A percentile compares a stretch with the other conserved stretches of the same genome.
Conservation (phyloP, 2,329 filamentous ascomycete species). For the Blastomyces gilchristii region DNA sequence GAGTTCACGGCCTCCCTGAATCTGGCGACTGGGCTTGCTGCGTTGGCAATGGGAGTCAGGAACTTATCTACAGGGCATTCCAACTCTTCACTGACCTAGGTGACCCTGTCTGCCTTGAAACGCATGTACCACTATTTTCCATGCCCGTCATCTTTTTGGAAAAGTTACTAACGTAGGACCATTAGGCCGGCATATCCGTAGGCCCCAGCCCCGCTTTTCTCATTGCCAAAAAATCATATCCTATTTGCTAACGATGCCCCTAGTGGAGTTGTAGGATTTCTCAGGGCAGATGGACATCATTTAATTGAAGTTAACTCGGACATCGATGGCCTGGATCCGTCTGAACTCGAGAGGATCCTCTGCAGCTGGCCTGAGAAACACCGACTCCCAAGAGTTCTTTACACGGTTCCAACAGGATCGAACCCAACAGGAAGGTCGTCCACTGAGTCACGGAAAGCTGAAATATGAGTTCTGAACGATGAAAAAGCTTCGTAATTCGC, state of each 20-base stretch:
- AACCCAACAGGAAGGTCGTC: not conserved
- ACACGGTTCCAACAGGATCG: not conserved
- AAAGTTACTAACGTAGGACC: not conserved
- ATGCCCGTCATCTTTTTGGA: not conserved
- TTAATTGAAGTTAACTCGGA: not conserved
- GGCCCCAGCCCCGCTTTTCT: not conserved
- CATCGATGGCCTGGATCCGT: not conserved
- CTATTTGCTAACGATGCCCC: not conserved
- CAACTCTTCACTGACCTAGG: conserved; percentile 6
- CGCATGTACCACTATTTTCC: not conserved
- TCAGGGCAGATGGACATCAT: not conserved
- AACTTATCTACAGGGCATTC: conserved; percentile 6
- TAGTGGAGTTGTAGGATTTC: not conserved
- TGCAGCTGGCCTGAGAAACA: not conserved
- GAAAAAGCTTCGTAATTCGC: not conserved
- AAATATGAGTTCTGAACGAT: not conserved
- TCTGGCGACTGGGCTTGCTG: conserved; percentile 3
- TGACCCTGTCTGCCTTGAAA: conserved; percentile 5
- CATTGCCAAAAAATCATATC: not conserved
- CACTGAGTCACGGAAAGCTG: not conserved
- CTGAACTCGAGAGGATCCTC: not conserved
- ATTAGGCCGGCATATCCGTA: not conserved
- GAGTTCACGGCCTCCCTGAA: not conserved
- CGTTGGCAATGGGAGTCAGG: conserved; percentile 7
- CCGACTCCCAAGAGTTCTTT: not conserved